Evolutionary conservation across 2,329 filamentous ascomycete genomes (phyloP).

Genomic region (Ilyonectria sp.): DNA sequence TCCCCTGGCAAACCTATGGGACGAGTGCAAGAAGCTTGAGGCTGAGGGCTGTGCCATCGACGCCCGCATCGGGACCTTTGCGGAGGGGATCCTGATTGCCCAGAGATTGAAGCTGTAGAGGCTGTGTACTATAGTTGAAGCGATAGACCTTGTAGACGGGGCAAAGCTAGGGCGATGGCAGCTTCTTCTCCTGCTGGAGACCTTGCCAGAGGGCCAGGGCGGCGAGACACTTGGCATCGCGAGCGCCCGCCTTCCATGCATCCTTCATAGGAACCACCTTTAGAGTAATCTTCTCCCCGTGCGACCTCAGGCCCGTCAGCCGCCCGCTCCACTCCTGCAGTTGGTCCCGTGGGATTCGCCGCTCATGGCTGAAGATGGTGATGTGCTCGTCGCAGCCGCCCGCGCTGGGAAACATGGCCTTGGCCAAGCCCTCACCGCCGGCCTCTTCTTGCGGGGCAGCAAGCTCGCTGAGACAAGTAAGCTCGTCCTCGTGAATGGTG

Average conservation of each 20-base stretch:
- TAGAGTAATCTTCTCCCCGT: conserved; percentile 75
- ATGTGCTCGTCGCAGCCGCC: conserved; percentile 75
- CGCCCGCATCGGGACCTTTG: conserved; percentile 82
- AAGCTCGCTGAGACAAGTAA: conserved; percentile 68
- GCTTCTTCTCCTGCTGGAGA: conserved; percentile 62
- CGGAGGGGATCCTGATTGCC: conserved; percentile 83
- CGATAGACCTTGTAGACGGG: conserved; percentile 27
- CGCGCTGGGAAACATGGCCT: conserved; percentile 70
- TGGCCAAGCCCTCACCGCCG: conserved; percentile 55
- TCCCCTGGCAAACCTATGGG: conserved; percentile 75
- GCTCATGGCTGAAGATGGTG: conserved; percentile 71
- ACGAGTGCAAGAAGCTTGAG: conserved; percentile 77
- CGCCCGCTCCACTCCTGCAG: conserved; percentile 70
- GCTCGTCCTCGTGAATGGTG: conserved; percentile 62
- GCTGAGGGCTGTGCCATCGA: conserved; percentile 83
- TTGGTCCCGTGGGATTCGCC: conserved; percentile 63
- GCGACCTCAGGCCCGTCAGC: conserved; percentile 69
- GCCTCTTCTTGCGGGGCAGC: conserved; percentile 53
- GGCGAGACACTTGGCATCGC: conserved; percentile 73
- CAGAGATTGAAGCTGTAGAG: conserved; percentile 66
- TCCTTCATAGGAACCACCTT: conserved; percentile 71
- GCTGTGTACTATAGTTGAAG: neutral
- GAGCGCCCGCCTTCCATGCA: conserved; percentile 70
- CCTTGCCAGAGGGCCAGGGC: conserved; percentile 74
- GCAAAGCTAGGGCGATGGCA: conserved; percentile 45